A percentile compares a stretch with the other conserved stretches of the same genome.
phyloP scores from a whole-genome alignment of 306 rosid genomes.

The Canavalia gladiata region DNA sequence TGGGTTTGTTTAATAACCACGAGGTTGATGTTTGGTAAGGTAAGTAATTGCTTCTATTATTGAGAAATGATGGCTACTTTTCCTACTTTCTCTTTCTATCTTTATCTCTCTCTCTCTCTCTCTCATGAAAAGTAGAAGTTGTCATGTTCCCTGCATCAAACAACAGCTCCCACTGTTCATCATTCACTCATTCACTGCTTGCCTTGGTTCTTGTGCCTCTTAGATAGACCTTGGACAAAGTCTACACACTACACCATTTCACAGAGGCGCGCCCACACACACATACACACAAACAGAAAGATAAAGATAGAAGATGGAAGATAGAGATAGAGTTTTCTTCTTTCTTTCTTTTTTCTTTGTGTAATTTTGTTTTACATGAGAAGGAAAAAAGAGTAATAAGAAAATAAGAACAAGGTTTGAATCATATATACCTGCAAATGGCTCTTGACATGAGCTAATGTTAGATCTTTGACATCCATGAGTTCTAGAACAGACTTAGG shows the following conservation, averaged over 20 bases:
- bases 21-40: conserved; percentile 88
- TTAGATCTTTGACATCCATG: conserved; percentile 97
- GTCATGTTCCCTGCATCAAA: conserved; percentile 73
- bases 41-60: conserved; percentile 85
- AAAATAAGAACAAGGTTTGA: not conserved
- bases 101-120: conserved; percentile 41
- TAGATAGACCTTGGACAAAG: conserved; percentile 55
- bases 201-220: conserved; percentile 66
- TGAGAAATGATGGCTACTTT: conserved; percentile 96
- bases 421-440: conserved; percentile 84
- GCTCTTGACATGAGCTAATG: conserved; percentile 97
- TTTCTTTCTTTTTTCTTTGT: conserved; percentile 13
- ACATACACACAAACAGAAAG: conserved; percentile 7
- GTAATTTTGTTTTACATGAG: conserved; percentile 42
- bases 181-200: conserved; percentile 64
- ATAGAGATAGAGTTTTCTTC: not conserved
- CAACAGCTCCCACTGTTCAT: conserved; percentile 62
- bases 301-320: not conserved
- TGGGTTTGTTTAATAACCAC: conserved; percentile 65
- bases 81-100: conserved; percentile 44
- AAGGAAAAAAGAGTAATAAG: not conserved
- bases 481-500: conserved; percentile 93
- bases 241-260: conserved; percentile 52
- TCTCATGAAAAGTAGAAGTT: conserved; percentile 75
- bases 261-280: conserved; percentile 13